Evolutionary conservation across 345 rosid species (phyloP).

Genomic region (Chamaenerion angustifolium): DNA sequence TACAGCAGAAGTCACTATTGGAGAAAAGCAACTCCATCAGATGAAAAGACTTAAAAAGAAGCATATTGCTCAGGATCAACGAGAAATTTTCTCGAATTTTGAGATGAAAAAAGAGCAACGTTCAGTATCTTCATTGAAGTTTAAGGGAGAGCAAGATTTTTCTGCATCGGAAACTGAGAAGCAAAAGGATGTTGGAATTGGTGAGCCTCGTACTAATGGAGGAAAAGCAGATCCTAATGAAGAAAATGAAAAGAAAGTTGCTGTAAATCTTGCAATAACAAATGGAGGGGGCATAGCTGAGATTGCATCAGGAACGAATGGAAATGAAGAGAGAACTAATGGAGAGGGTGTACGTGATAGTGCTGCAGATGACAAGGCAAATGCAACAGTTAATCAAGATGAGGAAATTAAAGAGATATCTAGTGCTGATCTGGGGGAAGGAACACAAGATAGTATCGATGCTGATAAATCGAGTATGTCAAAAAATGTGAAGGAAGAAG

Average conservation of each 20-base stretch:
- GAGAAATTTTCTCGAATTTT: conserved; percentile 12
- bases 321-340: too few relatives aligned
- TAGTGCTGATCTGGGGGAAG: not conserved
- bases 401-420: not conserved
- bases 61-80: conserved; percentile 17
- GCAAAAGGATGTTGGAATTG: not conserved
- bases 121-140: not conserved
- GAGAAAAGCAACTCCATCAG: not conserved
- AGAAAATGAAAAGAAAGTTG: not conserved
- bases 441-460: conserved; percentile 3
- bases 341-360: not conserved
- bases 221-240: not conserved
- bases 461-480: conserved; percentile 3
- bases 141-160: not conserved
- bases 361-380: not conserved
- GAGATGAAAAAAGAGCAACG: conserved; percentile 2
- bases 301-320: too few relatives aligned
- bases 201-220: not conserved
- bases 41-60: conserved; percentile 12
- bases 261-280: not conserved
- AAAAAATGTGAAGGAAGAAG: not conserved
- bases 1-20: conserved; percentile 21
- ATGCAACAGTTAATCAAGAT: not conserved
- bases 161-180: not conserved
- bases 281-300: too few relatives aligned